These are phyloP conservation scores for Wickerhamomyces sydowiorum DNA, from an alignment of 805 yeast genomes.

Conservation along the genomic window DNA sequence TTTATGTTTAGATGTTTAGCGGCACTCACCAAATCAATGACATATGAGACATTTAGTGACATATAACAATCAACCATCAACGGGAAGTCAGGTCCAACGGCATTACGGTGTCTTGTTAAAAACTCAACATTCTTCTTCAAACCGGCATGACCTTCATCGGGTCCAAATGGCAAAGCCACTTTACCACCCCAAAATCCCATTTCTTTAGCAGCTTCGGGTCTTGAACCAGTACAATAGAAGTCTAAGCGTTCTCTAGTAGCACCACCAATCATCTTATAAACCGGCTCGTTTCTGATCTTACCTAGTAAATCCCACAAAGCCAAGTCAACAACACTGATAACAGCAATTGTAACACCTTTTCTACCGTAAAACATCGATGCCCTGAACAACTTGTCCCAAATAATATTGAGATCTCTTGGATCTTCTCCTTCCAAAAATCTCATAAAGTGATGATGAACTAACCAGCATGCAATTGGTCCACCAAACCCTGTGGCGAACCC, in stretches of 20 bases:
- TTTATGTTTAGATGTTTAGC: conserved; percentile 40
- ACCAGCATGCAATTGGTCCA: conserved; percentile 46
- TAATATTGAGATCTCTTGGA: conserved; percentile 38
- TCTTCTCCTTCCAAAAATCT: conserved; percentile 41
- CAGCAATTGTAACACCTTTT: conserved; percentile 43
- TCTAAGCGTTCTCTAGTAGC: conserved; percentile 38
- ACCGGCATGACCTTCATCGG: conserved; percentile 45
- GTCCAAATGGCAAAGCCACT: conserved; percentile 45
- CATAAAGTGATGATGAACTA: conserved; percentile 38
- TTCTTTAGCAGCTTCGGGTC: conserved; percentile 40
- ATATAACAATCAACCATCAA: conserved; percentile 49
- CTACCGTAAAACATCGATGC: conserved; percentile 48
- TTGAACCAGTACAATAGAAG: conserved; percentile 45
- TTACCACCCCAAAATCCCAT: conserved; percentile 53
- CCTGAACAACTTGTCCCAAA: conserved; percentile 45
- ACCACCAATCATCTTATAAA: conserved; percentile 47
- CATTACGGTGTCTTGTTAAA: conserved; percentile 35
- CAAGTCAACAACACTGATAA: conserved; percentile 40
- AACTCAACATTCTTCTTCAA: conserved; percentile 40
- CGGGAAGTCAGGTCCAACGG: conserved; percentile 48
- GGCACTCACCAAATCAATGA: conserved; percentile 38
- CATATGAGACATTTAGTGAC: conserved; percentile 43
- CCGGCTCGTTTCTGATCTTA: conserved; percentile 44
- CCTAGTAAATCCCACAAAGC: conserved; percentile 48
- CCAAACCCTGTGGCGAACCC: conserved; percentile 50